Evolutionary conservation across 768 basidiomycete genomes (phyloP), one percentile per base, ranked within the genome.

Genomic region (Leucosporidium creatinivorum): DNA sequence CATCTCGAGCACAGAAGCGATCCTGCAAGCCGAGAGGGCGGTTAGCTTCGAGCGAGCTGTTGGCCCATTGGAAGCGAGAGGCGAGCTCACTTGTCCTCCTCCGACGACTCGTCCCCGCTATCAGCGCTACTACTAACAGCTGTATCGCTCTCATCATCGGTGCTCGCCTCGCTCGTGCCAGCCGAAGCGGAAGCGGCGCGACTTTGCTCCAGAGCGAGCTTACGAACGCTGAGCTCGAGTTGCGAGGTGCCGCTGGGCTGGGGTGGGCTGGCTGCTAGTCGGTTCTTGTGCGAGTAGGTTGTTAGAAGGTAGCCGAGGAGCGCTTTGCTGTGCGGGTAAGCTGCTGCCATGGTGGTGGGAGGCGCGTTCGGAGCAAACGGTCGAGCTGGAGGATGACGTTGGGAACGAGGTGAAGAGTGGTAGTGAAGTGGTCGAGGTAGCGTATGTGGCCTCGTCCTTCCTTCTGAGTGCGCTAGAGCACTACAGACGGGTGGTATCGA

Each of bases 161-260:
- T 67, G 28, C 60, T 63, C 56, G 58, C 51, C 10, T 67, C 69
- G 52, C 60, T 67, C 51, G 69, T 60, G n/a, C 63, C 60, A 15
- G 56, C 58, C 6, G 67, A 68, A 0, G 70, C 65, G 15, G 66
- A 65, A 1, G 60, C 69, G 18, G 60, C 70, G 5, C 69, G 61
- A 31, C 65, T 66, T 49, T 69, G 69, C 4, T 67, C 70, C 30
- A 71, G 61, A 0, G 70, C 66, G 33, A 71, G 58, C 51, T 65
- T 71, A 55, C 62, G 61, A 26, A 71, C 69, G 50, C 55, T 62
- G 26, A 67, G 59, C 13, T 67, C 65, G 66, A 70, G 66, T 44
- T 64, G 69, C 1, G 69, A 65, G 44, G 62, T 67, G 21, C 47
- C 26, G 51, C 12, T 17, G 39, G 39, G 39, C 39, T 44, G 39